Percentiles rank a stretch among this genome's conserved stretches.
These are phyloP conservation scores for Tulasnella sp. DNA, from an alignment of 768 basidiomycete genomes.

Conservation along the genomic window DNA sequence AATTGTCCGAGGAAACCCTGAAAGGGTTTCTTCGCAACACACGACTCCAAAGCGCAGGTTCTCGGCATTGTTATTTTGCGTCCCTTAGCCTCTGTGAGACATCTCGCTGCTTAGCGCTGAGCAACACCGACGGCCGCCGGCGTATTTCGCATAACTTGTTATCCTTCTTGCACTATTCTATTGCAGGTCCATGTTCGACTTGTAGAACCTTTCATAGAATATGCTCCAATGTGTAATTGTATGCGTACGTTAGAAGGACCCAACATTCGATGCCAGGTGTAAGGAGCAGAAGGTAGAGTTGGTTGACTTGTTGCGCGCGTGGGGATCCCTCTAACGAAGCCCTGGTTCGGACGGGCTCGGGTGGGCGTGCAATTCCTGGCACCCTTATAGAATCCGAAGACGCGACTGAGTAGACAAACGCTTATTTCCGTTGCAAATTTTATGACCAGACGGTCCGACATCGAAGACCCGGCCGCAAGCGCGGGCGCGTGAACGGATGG, in stretches of 20 bases:
- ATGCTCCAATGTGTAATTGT: neutral
- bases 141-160: no score
- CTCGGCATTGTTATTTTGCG: no score
- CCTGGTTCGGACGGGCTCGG: neutral
- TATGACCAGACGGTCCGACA: neutral
- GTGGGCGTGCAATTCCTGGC: neutral
- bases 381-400: neutral
- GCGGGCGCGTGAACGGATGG: neutral
- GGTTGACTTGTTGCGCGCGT: neutral
- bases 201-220: neutral
- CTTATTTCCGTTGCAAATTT: neutral
- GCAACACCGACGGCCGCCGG: no score
- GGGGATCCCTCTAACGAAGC: neutral
- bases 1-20: no score
- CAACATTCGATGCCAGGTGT: neutral
- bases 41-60: no score
- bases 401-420: no score
- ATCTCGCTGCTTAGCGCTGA: no score
- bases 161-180: no score
- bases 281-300: neutral
- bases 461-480: neutral
- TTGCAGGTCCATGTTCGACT: no score
- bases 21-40: no score
- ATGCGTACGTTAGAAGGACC: neutral
- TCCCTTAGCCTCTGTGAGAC: no score